Evolutionary conservation across 1,139 yeast genomes (phyloP), one percentile per base, ranked within the genome.

Genomic region (Hemisphaericaspora xylanilytica): DNA sequence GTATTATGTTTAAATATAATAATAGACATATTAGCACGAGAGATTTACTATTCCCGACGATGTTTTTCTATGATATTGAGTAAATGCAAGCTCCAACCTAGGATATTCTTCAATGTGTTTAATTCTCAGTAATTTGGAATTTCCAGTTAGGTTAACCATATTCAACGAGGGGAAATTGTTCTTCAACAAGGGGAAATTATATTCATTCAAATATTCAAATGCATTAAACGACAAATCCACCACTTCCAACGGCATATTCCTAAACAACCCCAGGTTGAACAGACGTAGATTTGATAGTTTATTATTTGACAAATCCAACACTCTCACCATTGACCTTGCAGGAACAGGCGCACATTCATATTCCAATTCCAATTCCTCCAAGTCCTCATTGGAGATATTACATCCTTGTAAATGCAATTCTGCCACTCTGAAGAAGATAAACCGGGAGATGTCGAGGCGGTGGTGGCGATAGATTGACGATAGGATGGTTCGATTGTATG

Each of bases 161-260:
- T 28, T 18, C 15, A 46, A 32, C 2, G 21, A 17, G 1, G 48
- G 48, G 28, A 22, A 46, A 4, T 30, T 30, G 6, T 28, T 13
- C 4, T n/a, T 36, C 4, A 33, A 16, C 4, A 46, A 9, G 11
- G 49, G 48, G 28, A 46, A 45, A 31, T 45, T 46, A 11, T 37
- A 39, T 20, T 32, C 26, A 26, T 45, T 46, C 14, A 46, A 25
- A 22, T 45, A 45, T 11, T 31, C 35, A 32, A 46, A 46, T 22
- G 38, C 46, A 33, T 46, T 46, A 31, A 41, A 44, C 10, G 48
- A 45, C 14, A 46, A 33, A 33, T 46, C 47, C 26, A 46, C 32
- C n/a, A 29, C 35, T 21, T 36, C 37, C 25, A 46, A 36, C 2
- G 44, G 44, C 26, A 45, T 28, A 15, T 35, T 38, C 9, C 11